Conservation (phyloP, 83 land plant genomes). For the Thuja plicata region DNA sequence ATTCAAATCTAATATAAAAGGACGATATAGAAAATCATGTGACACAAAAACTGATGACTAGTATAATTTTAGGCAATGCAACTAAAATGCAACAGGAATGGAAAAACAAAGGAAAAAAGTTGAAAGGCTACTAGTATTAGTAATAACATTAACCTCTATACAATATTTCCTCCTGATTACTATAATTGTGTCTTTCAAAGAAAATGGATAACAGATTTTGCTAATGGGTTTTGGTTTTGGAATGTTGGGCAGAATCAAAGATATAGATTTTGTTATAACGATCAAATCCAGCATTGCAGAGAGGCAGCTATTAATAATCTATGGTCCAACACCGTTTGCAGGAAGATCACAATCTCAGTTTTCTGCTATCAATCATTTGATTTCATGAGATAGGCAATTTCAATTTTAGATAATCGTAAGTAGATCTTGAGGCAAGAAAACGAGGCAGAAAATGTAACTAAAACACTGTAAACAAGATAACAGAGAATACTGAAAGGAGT, state of each 20-base stretch:
- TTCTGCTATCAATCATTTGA: background rate
- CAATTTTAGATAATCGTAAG: background rate
- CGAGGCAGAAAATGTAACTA: background rate
- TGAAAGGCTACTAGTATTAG: background rate
- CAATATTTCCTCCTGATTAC: background rate
- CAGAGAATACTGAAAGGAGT: background rate
- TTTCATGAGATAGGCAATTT: background rate
- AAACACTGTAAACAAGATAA: background rate
- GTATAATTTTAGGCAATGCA: no score
- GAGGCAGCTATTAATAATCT: background rate
- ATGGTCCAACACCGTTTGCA: background rate
- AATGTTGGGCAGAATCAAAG: background rate
- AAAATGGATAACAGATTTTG: background rate
- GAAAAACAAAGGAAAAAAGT: background rate
- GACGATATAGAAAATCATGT: no score
- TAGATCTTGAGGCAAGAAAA: background rate
- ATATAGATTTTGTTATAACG: background rate
- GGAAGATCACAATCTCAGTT: background rate
- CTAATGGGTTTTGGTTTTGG: background rate
- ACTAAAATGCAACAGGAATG: no score
- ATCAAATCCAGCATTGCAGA: background rate
- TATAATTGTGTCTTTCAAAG: background rate
- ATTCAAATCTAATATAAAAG: no score
- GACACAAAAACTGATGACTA: no score
- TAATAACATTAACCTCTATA: background rate